Conservation (phyloP, 2,329 filamentous ascomycete genomes). For the Fusarium sp. region DNA sequence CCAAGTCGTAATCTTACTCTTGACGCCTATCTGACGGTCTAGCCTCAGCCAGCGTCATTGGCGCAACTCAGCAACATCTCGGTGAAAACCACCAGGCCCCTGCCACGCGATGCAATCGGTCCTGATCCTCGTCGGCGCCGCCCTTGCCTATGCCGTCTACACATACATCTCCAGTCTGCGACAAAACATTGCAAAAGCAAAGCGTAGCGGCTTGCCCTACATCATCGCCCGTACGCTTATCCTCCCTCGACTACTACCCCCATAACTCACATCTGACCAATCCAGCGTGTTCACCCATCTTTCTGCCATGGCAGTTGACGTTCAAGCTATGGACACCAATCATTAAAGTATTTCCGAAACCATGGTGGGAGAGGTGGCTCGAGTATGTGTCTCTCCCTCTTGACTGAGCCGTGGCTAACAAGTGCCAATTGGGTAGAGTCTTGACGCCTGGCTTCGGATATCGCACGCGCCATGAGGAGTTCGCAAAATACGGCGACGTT, state of each 20-base stretch:
- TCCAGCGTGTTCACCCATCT: conserved; percentile 62
- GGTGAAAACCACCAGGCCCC: background rate
- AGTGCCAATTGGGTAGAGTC: conserved; percentile 51
- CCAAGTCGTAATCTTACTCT: background rate
- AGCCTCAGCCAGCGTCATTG: background rate
- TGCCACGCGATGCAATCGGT: conserved; percentile 52
- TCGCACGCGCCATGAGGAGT: conserved; percentile 66
- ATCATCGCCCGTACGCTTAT: conserved; percentile 61
- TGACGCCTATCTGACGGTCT: background rate
- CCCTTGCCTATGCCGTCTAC: conserved; percentile 50
- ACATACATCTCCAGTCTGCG: conserved; percentile 50
- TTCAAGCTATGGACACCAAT: conserved; percentile 66
- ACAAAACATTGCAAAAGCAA: conserved; percentile 62
- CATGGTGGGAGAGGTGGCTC: conserved; percentile 68
- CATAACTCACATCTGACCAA: background rate
- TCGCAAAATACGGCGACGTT: conserved; percentile 69
- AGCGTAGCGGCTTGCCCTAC: conserved; percentile 64
- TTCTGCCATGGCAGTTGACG: conserved; percentile 66
- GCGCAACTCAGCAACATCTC: background rate
- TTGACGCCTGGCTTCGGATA: conserved; percentile 72
- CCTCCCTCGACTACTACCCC: background rate
- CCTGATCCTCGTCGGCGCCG: conserved; percentile 48
- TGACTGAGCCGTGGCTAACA: conserved; percentile 16
- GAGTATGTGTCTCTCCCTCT: conserved; percentile 58
- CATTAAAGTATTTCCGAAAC: conserved; percentile 65